Evolutionary conservation across 2,329 filamentous ascomycete species (phyloP), one percentile per base, ranked within the genome.

Genomic region (Meredithiella fracta): DNA sequence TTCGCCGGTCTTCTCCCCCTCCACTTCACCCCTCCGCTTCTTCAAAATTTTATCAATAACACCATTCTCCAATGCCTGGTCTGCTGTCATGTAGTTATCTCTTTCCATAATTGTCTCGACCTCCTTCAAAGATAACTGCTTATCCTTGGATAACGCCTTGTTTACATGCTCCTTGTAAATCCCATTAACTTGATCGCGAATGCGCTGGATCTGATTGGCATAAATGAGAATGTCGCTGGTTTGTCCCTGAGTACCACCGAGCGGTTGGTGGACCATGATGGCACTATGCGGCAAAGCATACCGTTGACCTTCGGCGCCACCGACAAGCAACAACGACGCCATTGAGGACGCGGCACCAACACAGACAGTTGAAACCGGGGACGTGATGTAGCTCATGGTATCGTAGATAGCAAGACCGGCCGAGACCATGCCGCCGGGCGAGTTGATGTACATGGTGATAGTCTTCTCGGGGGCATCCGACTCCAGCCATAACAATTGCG

Each of bases 371-470:
- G 85, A 91, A 0, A 98, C 89, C 1, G 91, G 88, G 2, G 86
- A 86, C 59, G 84, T 82, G 66, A 98, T 97, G 69, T 98, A 98
- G 63, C 85, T 82, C 91, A 98, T 97, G 11, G 92, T 98, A 67
- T 98, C 92, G 75, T 98, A 98, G 64, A 98, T 97, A 25, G 92
- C 90, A 59, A 85, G 75, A 15, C 82, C 81, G 59, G 71, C 71
- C 1, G 92, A 91, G 60, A 98, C 90, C 44, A 86, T 91, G 56
- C 92, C 92, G 52, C 92, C 92, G 0, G 91, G 91, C 0, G 87
- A 94, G 72, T 98, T 95, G 68, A 98, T 98, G 69, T 98, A 98
- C 68, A 98, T 86, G 54, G 86, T 92, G 61, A 98, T 97, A 11
- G 89, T 86, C 68, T 95, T 96, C 56, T 94, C 82, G 2, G 91